These are phyloP conservation scores for Ophiostoma pallidulum DNA, from an alignment of 2,329 filamentous ascomycete genomes.

Conservation along the genomic window DNA sequence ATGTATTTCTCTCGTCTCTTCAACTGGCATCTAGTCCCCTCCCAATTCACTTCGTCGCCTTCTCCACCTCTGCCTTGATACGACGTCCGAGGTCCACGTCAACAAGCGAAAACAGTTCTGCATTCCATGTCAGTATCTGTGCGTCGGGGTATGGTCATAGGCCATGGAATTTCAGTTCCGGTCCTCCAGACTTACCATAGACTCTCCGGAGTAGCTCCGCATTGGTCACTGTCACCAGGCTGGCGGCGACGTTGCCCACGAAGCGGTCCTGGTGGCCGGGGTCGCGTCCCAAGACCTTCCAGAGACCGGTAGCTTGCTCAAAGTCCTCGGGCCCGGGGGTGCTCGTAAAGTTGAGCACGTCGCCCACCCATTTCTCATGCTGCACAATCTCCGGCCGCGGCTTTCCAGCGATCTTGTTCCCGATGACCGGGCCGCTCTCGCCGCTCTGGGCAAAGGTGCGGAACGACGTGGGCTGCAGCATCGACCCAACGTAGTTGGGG, in stretches of 20 bases:
- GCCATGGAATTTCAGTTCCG: too few relatives aligned
- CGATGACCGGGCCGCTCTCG: neutral
- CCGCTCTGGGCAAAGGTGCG: neutral
- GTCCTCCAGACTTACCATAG: too few relatives aligned
- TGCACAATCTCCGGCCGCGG: neutral
- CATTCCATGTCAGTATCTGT: too few relatives aligned
- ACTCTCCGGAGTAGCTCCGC: too few relatives aligned
- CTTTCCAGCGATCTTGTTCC: too few relatives aligned
- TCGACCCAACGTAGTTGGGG: slow-evolving; percentile 29
- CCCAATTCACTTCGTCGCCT: too few relatives aligned
- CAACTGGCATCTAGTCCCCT: too few relatives aligned
- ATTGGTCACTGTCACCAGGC: slow-evolving; percentile 18
- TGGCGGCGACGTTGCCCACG: slow-evolving; percentile 21
- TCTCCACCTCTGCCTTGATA: too few relatives aligned
- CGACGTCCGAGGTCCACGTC: too few relatives aligned
- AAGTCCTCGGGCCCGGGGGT: slow-evolving; percentile 9
- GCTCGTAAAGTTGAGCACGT: slow-evolving; percentile 7
- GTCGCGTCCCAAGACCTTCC: slow-evolving; percentile 21
- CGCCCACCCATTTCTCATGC: slow-evolving; percentile 14
- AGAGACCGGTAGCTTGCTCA: slow-evolving; percentile 11
- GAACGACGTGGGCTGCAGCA: slow-evolving; percentile 7
- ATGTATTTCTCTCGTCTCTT: too few relatives aligned
- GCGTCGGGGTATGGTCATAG: too few relatives aligned
- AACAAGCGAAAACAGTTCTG: too few relatives aligned
- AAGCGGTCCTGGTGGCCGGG: slow-evolving; percentile 25